A percentile compares a stretch with the other conserved stretches of the same genome.
phyloP scores from a whole-genome alignment of 495 filamentous ascomycete genomes.

The Trichoderma orchidacearum region DNA sequence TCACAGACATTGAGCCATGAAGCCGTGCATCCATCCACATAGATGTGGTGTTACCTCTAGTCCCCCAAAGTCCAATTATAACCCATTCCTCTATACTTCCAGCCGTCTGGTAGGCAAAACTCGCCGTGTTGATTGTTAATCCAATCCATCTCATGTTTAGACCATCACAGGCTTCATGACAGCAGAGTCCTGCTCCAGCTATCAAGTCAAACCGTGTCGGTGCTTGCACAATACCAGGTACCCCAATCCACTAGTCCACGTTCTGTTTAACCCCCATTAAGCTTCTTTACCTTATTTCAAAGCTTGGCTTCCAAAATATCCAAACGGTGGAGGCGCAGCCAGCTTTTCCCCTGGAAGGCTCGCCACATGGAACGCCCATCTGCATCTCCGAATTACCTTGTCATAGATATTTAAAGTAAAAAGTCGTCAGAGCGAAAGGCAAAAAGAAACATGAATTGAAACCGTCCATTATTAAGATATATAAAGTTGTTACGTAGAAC shows the following conservation, averaged over 20 bases:
- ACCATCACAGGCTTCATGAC: too few relatives aligned
- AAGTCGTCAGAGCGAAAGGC: background rate
- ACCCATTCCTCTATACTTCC: too few relatives aligned
- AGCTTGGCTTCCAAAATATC: background rate
- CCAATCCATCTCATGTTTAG: too few relatives aligned
- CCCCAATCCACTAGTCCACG: background rate
- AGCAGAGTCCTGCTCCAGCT: too few relatives aligned
- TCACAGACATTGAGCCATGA: too few relatives aligned
- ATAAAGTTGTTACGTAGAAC: background rate
- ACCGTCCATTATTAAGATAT: background rate
- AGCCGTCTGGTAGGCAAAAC: too few relatives aligned
- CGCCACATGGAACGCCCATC: background rate
- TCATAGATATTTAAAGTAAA: background rate
- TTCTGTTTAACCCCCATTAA: background rate
- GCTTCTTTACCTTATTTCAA: background rate
- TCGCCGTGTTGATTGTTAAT: too few relatives aligned
- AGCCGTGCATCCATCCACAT: too few relatives aligned
- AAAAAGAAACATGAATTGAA: background rate
- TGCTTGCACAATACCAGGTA: too few relatives aligned
- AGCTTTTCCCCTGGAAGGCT: background rate
- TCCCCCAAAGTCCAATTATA: too few relatives aligned
- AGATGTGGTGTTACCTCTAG: too few relatives aligned
- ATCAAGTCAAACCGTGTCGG: too few relatives aligned
- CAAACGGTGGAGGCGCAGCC: background rate
- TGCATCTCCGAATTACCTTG: background rate